Evolutionary conservation across 2,329 filamentous ascomycete species (phyloP).

Genomic region (Microcyclosporella mali): DNA sequence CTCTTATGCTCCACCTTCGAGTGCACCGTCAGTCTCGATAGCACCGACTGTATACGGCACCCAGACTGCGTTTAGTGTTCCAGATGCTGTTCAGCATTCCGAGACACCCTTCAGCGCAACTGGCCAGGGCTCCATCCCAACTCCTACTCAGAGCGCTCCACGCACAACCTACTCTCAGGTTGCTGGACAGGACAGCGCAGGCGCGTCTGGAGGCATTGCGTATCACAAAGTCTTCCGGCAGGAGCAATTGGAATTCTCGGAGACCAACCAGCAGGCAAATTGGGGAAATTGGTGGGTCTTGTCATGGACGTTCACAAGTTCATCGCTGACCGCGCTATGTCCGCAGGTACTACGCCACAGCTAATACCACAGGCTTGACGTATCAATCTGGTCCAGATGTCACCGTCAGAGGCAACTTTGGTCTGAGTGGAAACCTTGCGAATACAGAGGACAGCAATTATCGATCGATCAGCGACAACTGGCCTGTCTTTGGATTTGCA

Average conservation of each 20-base stretch:
- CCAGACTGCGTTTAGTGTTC: constrained; percentile 12
- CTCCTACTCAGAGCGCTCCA: constrained; percentile 2
- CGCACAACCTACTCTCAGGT: constrained; percentile 9
- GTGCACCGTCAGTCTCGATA: constrained; percentile 6
- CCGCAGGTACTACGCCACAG: constrained; percentile 44
- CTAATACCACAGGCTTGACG: constrained; percentile 36
- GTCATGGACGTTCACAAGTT: not conserved
- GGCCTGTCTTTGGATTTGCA: constrained; percentile 50
- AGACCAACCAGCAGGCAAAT: constrained; percentile 38
- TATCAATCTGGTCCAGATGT: constrained; percentile 43
- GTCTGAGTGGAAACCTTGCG: constrained; percentile 35
- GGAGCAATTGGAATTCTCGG: constrained; percentile 37
- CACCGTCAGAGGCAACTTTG: constrained; percentile 44
- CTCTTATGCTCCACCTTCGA: constrained; percentile 4
- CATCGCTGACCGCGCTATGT: not conserved
- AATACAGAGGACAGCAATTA: constrained; percentile 43
- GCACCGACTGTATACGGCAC: constrained; percentile 12
- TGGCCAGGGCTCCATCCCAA: constrained; percentile 5
- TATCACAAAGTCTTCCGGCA: constrained; percentile 28
- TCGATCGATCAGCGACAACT: constrained; percentile 42
- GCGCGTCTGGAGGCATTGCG: constrained; percentile 15
- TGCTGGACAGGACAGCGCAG: constrained; percentile 5
- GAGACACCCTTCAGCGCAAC: constrained; percentile 8
- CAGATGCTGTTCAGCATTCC: constrained; percentile 8
- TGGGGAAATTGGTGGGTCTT: constrained; percentile 4